phyloP scores from a whole-genome alignment of 352 stramenopile genomes.

The Aphanomyces euteiches region DNA sequence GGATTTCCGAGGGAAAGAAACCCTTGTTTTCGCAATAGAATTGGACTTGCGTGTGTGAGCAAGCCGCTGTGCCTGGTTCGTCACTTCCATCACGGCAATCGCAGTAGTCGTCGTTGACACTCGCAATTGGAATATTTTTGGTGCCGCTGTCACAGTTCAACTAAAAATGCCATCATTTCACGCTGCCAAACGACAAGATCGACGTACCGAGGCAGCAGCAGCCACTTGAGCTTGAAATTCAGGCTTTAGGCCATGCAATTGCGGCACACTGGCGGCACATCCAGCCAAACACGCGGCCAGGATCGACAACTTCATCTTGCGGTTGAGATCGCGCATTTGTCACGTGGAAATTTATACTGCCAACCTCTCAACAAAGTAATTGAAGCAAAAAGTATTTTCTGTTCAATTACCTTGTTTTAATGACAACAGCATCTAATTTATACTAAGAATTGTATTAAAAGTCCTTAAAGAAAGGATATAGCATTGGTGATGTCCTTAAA shows the following conservation, averaged over 20 bases:
- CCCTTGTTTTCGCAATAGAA: conserved; percentile 80
- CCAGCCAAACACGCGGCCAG: neutral
- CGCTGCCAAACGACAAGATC: no score
- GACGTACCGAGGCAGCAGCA: conserved; percentile 28
- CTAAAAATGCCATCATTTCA: conserved; percentile 28
- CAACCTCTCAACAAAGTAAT: no score
- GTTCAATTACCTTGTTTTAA: no score
- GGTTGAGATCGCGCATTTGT: neutral
- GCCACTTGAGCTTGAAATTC: conserved; percentile 27
- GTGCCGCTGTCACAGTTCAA: conserved; percentile 69
- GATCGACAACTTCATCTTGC: neutral
- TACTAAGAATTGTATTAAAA: no score
- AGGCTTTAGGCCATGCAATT: conserved; percentile 31
- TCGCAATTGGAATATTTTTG: conserved; percentile 47
- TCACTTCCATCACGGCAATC: conserved; percentile 89
- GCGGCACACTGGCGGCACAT: neutral
- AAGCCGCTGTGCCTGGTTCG: conserved; percentile 85
- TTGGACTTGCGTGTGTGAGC: conserved; percentile 48
- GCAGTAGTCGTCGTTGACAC: conserved; percentile 94
- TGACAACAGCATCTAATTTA: no score
- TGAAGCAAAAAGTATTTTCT: no score
- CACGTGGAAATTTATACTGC: no score
- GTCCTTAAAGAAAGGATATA: no score
- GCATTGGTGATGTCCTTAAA: no score
- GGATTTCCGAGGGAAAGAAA: conserved; percentile 59